Conservation (phyloP, 2,329 filamentous ascomycete genomes). For the Fusarium temperatum region DNA sequence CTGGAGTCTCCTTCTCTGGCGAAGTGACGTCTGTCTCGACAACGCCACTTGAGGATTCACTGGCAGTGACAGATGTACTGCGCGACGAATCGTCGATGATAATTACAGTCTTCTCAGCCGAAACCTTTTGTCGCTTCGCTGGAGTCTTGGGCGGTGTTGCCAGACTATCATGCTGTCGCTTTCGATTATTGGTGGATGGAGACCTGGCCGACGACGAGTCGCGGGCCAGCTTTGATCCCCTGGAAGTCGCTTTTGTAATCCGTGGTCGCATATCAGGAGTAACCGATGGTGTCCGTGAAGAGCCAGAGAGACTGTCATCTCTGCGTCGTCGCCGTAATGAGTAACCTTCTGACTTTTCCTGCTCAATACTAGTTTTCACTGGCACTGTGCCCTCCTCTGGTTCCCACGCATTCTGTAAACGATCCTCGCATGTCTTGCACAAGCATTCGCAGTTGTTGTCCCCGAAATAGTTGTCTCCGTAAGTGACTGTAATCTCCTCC, state of each 20-base stretch:
- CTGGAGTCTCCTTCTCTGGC: conserved; percentile 59
- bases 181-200: conserved; percentile 45
- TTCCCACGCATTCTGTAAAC: conserved; percentile 83
- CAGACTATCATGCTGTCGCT: conserved; percentile 55
- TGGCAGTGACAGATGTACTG: conserved; percentile 49
- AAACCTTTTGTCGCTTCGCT: conserved; percentile 57
- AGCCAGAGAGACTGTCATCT: conserved; percentile 59
- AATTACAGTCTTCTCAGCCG: conserved; percentile 41
- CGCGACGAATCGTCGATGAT: conserved; percentile 46
- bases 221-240: conserved; percentile 46
- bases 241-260: conserved; percentile 53
- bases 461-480: conserved; percentile 96
- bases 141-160: conserved; percentile 66
- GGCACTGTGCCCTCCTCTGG: conserved; percentile 57
- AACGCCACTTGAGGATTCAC: conserved; percentile 40
- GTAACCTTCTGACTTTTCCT: conserved; percentile 58
- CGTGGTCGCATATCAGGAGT: conserved; percentile 65
- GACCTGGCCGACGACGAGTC: conserved; percentile 46
- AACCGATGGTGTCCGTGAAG: conserved; percentile 66
- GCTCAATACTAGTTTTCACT: conserved; percentile 64
- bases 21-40: conserved; percentile 58
- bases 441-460: conserved; percentile 94
- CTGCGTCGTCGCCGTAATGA: conserved; percentile 64
- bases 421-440: conserved; percentile 84
- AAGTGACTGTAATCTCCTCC: conserved; percentile 96